phyloP scores from a whole-genome alignment of 1,284 basidiomycete genomes.

The Ustilago esculenta region DNA sequence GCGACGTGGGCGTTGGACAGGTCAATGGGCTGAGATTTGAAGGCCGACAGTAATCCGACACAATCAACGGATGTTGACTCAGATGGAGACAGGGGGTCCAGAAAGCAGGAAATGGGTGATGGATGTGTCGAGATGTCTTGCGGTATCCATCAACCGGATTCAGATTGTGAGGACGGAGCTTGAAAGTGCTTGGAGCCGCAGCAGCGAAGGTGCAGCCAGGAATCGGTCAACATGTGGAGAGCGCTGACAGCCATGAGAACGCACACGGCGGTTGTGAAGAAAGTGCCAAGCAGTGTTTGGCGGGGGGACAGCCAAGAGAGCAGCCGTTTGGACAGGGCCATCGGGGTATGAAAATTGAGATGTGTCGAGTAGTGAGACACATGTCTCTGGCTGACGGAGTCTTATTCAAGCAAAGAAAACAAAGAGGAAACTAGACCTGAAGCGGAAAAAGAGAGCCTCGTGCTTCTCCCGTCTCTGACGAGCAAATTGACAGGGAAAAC shows the following conservation, averaged over 20 bases:
- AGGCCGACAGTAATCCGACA: conserved; percentile 9
- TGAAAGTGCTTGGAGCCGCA: too few species aligned
- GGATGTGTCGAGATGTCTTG: neutral
- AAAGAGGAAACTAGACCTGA: neutral
- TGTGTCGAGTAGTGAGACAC: conserved; percentile 27
- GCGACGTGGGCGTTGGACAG: neutral
- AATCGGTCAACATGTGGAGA: too few species aligned
- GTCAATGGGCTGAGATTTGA: too few species aligned
- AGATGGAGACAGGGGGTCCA: conserved; percentile 2
- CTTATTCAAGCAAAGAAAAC: neutral
- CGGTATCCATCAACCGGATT: conserved; percentile 20
- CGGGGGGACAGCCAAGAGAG: neutral
- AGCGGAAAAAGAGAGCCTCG: too few species aligned
- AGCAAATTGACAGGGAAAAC: too few species aligned
- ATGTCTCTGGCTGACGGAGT: conserved; percentile 23
- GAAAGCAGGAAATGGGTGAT: neutral
- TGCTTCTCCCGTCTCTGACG: too few species aligned
- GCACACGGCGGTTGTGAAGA: neutral
- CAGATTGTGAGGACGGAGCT: conserved; percentile 4
- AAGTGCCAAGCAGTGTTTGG: neutral
- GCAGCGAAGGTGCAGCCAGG: neutral
- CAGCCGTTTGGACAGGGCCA: neutral
- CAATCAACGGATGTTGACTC: conserved; percentile 28
- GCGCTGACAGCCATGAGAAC: too few species aligned
- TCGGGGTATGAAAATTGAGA: conserved; percentile 12